phyloP scores from a whole-genome alignment of 2,329 filamentous ascomycete species.

The Dactylellina leptospora region DNA sequence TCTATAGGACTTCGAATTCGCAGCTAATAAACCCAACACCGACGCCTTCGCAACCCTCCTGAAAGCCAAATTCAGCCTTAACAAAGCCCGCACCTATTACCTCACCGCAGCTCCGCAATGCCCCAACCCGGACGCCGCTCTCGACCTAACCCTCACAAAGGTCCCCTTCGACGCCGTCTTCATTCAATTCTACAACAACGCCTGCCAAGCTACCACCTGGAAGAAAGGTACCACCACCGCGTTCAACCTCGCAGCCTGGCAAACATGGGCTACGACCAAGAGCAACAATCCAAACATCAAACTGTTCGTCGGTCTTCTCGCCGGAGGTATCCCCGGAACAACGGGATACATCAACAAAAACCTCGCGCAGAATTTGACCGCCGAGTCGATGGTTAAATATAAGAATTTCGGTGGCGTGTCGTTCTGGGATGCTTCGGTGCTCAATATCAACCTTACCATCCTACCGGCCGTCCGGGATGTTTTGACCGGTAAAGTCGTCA shows the following conservation, averaged over 20 bases:
- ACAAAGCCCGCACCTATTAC: conserved; percentile 64
- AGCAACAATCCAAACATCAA: conserved; percentile 70
- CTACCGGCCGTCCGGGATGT: conserved; percentile 20
- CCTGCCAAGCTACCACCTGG: conserved; percentile 69
- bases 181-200: conserved; percentile 75
- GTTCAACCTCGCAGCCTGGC: conserved; percentile 64
- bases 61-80: conserved; percentile 65
- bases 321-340: conserved; percentile 16
- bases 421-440: conserved; percentile 41
- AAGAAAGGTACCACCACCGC: conserved; percentile 48
- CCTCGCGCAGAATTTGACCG: conserved; percentile 12
- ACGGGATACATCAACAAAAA: conserved; percentile 27
- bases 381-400: conserved; percentile 13
- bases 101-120: conserved; percentile 75
- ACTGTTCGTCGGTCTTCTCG: conserved; percentile 64
- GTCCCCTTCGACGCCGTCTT: conserved; percentile 70
- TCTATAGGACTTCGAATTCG: conserved; percentile 42
- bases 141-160: conserved; percentile 62
- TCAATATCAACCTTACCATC: conserved; percentile 12
- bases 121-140: conserved; percentile 68
- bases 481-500: conserved; percentile 11
- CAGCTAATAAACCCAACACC: conserved; percentile 66
- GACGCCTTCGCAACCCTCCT: conserved; percentile 69
- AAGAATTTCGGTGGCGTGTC: conserved; percentile 39
- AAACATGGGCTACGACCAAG: conserved; percentile 70